Evolutionary conservation across 2,329 filamentous ascomycete species (phyloP), one percentile per base, ranked within the genome.

Genomic region (Colletotrichum sp.): DNA sequence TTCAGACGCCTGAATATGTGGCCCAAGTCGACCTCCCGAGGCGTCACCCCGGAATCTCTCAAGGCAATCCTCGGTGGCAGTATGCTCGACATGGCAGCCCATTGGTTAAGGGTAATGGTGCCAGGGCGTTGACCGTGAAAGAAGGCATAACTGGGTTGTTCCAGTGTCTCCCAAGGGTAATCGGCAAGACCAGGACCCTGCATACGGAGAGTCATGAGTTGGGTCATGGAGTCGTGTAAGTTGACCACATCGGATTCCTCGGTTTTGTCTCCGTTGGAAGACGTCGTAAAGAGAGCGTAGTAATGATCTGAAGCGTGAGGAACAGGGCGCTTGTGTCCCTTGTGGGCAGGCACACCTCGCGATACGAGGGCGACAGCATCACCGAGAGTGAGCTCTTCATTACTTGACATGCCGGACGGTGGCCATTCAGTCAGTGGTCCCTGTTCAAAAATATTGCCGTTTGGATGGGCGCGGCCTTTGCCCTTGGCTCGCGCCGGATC

Each of bases 131-230:
- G 86, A 15, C 94, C 94, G 82, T 92, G 93, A 78, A 89, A 90
- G 81, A 94, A 94, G 1, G 92, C 89, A 83, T 92, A 92, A 81
- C 93, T 95, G 6, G 94, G 94, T 80, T 95, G 93, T 81, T 96
- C 94, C 30, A 95, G 86, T 2, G 93, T 93, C 77, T 93, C 90
- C 94, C 92, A 95, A 3, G 92, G 93, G 75, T 86, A 82, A 4
- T 82, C 81, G 60, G 90, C 85, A 68, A 76, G 44, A 6, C 85
- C 85, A 1, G 82, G 79, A 5, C 87, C 86, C 72, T 87, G 84
- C 16, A 89, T 84, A 30, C 87, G 85, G 80, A 92, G 82, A 3
- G 89, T 91, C 87, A 91, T 91, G 79, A 92, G 87, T 82, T 91
- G 88, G 10, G 86, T 88, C 90, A 92, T 92, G 66, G 88, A 83